Evolutionary conservation across 2,329 filamentous ascomycete genomes (phyloP).

Genomic region (Sclerotinia borealis): DNA sequence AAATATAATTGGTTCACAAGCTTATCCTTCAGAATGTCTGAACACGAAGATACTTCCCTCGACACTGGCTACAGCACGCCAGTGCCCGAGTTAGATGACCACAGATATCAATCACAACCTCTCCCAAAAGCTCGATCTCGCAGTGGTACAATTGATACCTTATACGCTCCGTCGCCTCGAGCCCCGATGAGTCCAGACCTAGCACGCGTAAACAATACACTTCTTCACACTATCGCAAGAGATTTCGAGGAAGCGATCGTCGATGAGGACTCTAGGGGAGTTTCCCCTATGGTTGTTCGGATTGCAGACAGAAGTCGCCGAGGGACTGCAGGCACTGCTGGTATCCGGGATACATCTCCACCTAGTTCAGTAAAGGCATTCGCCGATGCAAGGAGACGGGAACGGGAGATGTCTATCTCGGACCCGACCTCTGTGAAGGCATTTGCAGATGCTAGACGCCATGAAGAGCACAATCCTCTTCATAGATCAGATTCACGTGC

Average conservation of each 20-base stretch:
- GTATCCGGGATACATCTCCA: slow-evolving; percentile 70
- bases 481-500: slow-evolving; percentile 66
- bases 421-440: slow-evolving; percentile 87
- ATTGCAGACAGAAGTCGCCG: slow-evolving; percentile 41
- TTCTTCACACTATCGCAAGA: slow-evolving; percentile 49
- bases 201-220: slow-evolving; percentile 36
- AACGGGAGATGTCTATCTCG: slow-evolving; percentile 58
- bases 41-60: slow-evolving; percentile 53
- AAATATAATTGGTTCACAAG: slow-evolving; percentile 19
- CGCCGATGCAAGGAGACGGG: slow-evolving; percentile 79
- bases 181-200: slow-evolving; percentile 33
- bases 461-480: slow-evolving; percentile 53
- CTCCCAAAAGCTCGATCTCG: slow-evolving; percentile 55
- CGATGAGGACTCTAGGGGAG: slow-evolving; percentile 60
- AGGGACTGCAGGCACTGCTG: slow-evolving; percentile 48
- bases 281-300: slow-evolving; percentile 32
- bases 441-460: slow-evolving; percentile 80
- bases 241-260: slow-evolving; percentile 84
- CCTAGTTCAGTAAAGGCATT: slow-evolving; percentile 98
- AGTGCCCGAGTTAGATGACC: slow-evolving; percentile 79
- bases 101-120: slow-evolving; percentile 62
- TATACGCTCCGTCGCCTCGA: slow-evolving; percentile 46
- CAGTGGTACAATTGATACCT: slow-evolving; percentile 68
- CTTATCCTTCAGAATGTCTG: slow-evolving; percentile 55
- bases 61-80: slow-evolving; percentile 66